Base-by-base conservation (phyloP, 2,329 filamentous ascomycete species). In the Fusarium globosum region DNA sequence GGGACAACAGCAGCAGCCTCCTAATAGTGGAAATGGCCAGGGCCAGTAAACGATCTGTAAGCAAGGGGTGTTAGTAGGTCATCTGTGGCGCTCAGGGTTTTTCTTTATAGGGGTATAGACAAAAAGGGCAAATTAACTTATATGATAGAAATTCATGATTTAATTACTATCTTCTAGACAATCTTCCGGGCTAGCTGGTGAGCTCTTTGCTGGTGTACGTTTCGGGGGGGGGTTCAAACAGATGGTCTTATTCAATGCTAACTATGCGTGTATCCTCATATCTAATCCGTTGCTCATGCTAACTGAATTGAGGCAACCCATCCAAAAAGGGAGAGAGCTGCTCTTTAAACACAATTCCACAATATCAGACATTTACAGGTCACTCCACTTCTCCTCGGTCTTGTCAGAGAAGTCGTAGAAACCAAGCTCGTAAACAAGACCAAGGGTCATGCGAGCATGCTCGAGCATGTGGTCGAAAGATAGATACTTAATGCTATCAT, bases 381-480 rank as follows among this genome's bases (percentile, higher is more conserved):
- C 84, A 52, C 78, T 72, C 70, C 81, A 75, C 48, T 76, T 66
- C 43, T 81, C 74, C 35, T 78, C 74, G 4, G 73, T 71, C 66
- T 81, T 76, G 64, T 82, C 84, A 65, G 88, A 84, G 75, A 95
- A 93, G 68, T 93, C 86, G 26, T 93, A 90, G 84, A 94, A 94
- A 15, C 91, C 94, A 69, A 97, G 88, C 85, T 97, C 95, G 78
- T 95, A 96, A 9, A 92, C 94, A 76, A 97, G 88, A 10, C 92
- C 93, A 38, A 97, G 86, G 3, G 94, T 96, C 87, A 97, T 88
- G 80, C 91, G 92, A 28, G 94, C 94, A 82, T 97, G 95, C 84
- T 97, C 92, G 39, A 96, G 87, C 94, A 97, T 97, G 82, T 97
- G 95, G 80, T 95, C 91, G 80, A 97, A 97, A 76, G 91, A 92